A percentile compares a stretch with the other conserved stretches of the same genome.
These are phyloP conservation scores for Zizania latifolia DNA, from an alignment of 176 grass and related monocot genomes.

Conservation along the genomic window DNA sequence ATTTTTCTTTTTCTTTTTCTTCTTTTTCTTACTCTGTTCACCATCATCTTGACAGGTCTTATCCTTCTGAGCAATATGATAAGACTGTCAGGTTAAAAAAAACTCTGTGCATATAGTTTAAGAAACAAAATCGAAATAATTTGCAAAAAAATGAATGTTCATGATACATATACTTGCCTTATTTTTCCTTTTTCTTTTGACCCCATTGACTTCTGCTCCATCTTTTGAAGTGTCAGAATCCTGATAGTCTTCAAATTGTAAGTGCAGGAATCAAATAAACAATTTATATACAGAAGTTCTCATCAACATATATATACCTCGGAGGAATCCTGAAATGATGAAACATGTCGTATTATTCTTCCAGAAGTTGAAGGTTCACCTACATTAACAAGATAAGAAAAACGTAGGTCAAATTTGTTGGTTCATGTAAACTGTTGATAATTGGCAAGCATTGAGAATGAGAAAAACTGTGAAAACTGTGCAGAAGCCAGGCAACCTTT, in stretches of 20 bases:
- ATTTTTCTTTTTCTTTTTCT: slow-evolving; percentile 62
- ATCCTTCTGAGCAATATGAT: slow-evolving; percentile 31
- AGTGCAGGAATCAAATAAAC: not conserved
- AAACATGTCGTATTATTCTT: slow-evolving; percentile 68
- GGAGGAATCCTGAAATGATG: slow-evolving; percentile 60
- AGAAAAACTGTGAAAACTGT: not conserved
- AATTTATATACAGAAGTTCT: not conserved
- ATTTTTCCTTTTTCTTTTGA: slow-evolving; percentile 51
- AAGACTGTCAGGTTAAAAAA: not conserved
- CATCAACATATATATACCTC: slow-evolving; percentile 45
- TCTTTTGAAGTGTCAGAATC: slow-evolving; percentile 38
- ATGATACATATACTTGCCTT: slow-evolving; percentile 9
- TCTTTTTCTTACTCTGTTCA: slow-evolving; percentile 43
- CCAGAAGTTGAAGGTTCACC: slow-evolving; percentile 46
- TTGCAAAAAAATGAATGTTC: not conserved
- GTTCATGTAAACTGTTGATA: not conserved
- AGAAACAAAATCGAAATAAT: not conserved
- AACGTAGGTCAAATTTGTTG: slow-evolving; percentile 13
- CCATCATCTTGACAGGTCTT: slow-evolving; percentile 29
- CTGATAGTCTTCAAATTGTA: slow-evolving; percentile 23
- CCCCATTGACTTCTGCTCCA: slow-evolving; percentile 25
- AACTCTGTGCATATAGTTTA: not conserved
- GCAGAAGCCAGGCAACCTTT: not conserved
- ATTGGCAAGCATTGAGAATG: not conserved
- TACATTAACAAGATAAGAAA: slow-evolving; percentile 30